Evolutionary conservation across 768 basidiomycete species (phyloP).

Genomic region (Collybia mongolica): DNA sequence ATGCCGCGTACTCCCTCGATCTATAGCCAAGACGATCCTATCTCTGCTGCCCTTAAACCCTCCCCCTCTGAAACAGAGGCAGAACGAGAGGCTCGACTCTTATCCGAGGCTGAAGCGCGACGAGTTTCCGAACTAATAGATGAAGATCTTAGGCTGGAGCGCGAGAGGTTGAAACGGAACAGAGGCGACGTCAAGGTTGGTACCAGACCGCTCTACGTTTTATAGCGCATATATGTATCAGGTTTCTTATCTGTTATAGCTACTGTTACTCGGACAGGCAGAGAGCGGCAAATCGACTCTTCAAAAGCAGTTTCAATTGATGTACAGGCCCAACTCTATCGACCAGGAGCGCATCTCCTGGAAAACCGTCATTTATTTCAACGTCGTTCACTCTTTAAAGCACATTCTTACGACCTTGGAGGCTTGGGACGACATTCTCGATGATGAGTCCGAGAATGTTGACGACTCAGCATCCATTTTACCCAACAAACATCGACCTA

Average conservation of each 20-base stretch:
- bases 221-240: constrained; percentile 36
- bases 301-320: constrained; percentile 79
- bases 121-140: constrained; percentile 80
- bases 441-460: constrained; percentile 37
- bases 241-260: constrained; percentile 30
- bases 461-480: constrained; percentile 28
- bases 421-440: constrained; percentile 57
- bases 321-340: constrained; percentile 72
- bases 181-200: constrained; percentile 76
- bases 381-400: constrained; percentile 69
- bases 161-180: constrained; percentile 59
- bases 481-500: constrained; percentile 22
- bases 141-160: constrained; percentile 71
- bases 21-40: constrained; percentile 76
- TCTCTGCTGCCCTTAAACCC: constrained; percentile 65
- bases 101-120: constrained; percentile 71
- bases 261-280: constrained; percentile 75
- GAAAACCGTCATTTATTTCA: constrained; percentile 76
- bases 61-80: constrained; percentile 62
- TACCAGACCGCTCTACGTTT: not conserved
- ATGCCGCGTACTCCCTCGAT: constrained; percentile 73
- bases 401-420: constrained; percentile 67
- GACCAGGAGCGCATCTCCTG: constrained; percentile 71
- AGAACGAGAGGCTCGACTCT: constrained; percentile 60
- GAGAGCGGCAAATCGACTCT: constrained; percentile 79